These are phyloP conservation scores for Trichosporon sp. DNA, from an alignment of 1,284 basidiomycete genomes.

Conservation along the genomic window DNA sequence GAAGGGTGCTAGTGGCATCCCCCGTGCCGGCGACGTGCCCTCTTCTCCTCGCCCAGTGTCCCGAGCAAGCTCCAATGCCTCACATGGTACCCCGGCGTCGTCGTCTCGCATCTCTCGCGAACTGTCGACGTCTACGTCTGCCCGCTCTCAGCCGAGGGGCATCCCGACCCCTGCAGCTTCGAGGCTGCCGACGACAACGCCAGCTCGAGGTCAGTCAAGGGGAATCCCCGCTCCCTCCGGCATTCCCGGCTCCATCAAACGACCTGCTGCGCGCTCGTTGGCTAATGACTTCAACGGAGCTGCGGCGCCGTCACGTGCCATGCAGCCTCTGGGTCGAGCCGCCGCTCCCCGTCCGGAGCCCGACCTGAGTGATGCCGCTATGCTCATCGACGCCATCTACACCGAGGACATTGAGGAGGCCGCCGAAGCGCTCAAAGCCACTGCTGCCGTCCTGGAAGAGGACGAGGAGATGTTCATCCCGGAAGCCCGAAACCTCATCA, in stretches of 20 bases:
- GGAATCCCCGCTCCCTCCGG: constrained; percentile 10
- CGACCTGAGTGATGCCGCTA: constrained; percentile 3
- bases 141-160: background rate
- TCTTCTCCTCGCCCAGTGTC: constrained; percentile 2
- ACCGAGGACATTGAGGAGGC: constrained; percentile 70
- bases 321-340: constrained; percentile 26
- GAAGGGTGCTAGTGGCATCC: constrained; percentile 23
- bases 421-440: constrained; percentile 89
- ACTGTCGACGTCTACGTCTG: background rate
- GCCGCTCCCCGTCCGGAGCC: background rate
- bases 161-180: background rate
- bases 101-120: constrained; percentile 7
- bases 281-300: background rate
- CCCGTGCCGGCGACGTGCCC: background rate
- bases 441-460: constrained; percentile 73
- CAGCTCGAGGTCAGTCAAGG: background rate
- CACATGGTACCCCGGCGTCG: background rate
- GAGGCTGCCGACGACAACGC: background rate
- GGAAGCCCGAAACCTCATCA: constrained; percentile 61
- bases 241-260: background rate
- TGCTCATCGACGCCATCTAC: constrained; percentile 37
- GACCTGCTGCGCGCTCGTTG: background rate
- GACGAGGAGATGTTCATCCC: constrained; percentile 58
- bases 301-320: constrained; percentile 9
- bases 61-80: background rate